Conservation (phyloP, 2,329 filamentous ascomycete genomes). For the Claviceps cyperi region DNA sequence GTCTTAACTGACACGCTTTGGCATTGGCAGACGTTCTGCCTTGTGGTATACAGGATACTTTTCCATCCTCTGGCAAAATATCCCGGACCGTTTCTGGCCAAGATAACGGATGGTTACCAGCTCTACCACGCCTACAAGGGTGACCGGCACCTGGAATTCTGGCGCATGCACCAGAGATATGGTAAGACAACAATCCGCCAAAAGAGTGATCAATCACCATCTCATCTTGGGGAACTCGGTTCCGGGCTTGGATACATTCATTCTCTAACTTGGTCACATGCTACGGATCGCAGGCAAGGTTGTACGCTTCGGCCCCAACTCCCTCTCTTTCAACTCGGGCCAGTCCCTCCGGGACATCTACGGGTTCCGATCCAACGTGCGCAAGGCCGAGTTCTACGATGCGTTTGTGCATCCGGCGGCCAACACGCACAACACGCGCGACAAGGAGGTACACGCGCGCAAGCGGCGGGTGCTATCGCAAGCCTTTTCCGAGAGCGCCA, state of each 20-base stretch:
- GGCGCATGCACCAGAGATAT: slow-evolving; percentile 56
- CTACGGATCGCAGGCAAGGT: slow-evolving; percentile 30
- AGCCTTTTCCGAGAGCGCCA: slow-evolving; percentile 51
- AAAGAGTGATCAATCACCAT: too few relatives aligned
- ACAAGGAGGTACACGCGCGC: slow-evolving; percentile 53
- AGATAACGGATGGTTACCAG: slow-evolving; percentile 48
- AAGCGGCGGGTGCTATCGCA: slow-evolving; percentile 60
- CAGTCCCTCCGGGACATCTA: slow-evolving; percentile 53
- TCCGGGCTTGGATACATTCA: too few relatives aligned
- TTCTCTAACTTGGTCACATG: too few relatives aligned
- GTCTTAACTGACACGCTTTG: too few relatives aligned
- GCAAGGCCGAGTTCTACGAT: slow-evolving; percentile 60
- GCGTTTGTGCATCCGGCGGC: slow-evolving; percentile 56
- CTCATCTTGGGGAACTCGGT: too few relatives aligned
- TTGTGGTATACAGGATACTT: slow-evolving; percentile 42
- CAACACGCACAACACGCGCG: slow-evolving; percentile 60
- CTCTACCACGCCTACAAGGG: slow-evolving; percentile 64
- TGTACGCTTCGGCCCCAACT: slow-evolving; percentile 68
- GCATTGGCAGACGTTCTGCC: slow-evolving; percentile 19
- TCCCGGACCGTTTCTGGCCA: slow-evolving; percentile 48
- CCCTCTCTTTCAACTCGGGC: slow-evolving; percentile 61
- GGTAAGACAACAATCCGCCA: slow-evolving; percentile 25
- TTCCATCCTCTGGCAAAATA: slow-evolving; percentile 52
- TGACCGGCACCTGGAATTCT: slow-evolving; percentile 59
- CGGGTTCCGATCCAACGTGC: slow-evolving; percentile 46